Conservation (phyloP, 2,329 filamentous ascomycete genomes). For the Fusarium transvaalense region DNA sequence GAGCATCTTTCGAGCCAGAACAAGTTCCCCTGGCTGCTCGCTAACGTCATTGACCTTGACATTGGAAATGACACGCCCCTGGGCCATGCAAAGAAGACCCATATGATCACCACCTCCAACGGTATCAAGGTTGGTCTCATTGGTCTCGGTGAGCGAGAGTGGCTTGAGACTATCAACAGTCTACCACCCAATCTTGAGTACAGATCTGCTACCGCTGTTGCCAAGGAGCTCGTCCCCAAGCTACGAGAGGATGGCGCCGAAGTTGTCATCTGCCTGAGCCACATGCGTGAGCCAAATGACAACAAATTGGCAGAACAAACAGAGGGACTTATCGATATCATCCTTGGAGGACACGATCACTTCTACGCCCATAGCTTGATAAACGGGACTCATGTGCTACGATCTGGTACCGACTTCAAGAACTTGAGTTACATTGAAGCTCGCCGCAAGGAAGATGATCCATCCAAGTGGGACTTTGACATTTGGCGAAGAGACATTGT, state of each 20-base stretch:
- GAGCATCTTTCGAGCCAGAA: conserved; percentile 78
- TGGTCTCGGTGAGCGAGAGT: conserved; percentile 87
- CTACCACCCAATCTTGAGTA: conserved; percentile 86
- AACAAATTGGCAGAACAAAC: conserved; percentile 83
- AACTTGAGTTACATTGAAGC: conserved; percentile 90
- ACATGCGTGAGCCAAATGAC: conserved; percentile 91
- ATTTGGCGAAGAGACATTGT: conserved; percentile 82
- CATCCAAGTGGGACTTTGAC: conserved; percentile 78
- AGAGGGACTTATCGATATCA: conserved; percentile 81
- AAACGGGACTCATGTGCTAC: conserved; percentile 85
- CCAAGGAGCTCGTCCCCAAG: conserved; percentile 78
- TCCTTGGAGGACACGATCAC: conserved; percentile 91
- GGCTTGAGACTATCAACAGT: conserved; percentile 89
- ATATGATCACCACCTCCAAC: conserved; percentile 83
- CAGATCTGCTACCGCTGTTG: conserved; percentile 80
- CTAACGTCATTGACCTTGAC: conserved; percentile 87
- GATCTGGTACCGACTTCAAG: conserved; percentile 92
- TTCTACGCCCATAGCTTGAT: conserved; percentile 84
- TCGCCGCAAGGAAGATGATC: conserved; percentile 64
- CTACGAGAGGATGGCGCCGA: conserved; percentile 83
- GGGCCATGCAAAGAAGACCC: conserved; percentile 79
- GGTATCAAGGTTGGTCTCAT: conserved; percentile 89
- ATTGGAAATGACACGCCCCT: conserved; percentile 81
- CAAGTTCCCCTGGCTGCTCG: conserved; percentile 88
- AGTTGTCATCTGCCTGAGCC: conserved; percentile 84